phyloP scores from a whole-genome alignment of 306 rosid genomes.

The Gleditsia sinensis region DNA sequence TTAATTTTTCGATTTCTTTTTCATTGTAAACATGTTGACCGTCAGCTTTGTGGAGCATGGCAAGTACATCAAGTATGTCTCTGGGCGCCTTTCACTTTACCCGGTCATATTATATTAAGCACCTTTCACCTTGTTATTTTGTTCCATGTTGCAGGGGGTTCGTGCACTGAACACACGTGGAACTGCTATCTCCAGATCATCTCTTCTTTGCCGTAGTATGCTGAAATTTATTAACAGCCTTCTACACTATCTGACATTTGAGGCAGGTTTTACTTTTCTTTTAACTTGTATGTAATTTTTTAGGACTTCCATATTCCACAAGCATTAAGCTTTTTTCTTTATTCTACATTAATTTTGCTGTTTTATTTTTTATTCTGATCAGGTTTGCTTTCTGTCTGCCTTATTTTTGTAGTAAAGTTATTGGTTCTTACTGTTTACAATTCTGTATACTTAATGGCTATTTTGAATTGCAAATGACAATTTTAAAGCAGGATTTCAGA shows the following conservation, averaged over 20 bases:
- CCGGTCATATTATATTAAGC: slow-evolving; percentile 22
- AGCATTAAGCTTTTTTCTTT: neutral
- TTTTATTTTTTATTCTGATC: neutral
- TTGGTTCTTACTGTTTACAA: slow-evolving; percentile 17
- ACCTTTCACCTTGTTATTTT: slow-evolving; percentile 26
- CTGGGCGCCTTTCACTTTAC: slow-evolving; percentile 12
- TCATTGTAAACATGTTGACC: slow-evolving; percentile 93
- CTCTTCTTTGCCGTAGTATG: slow-evolving; percentile 94
- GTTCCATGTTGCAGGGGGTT: slow-evolving; percentile 66
- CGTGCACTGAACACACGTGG: slow-evolving; percentile 82
- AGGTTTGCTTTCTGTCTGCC: neutral
- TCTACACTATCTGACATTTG: slow-evolving; percentile 93
- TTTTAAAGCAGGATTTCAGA: neutral
- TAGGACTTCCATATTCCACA: neutral
- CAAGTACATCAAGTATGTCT: slow-evolving; percentile 89
- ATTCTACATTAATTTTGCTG: neutral
- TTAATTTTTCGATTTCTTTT: slow-evolving; percentile 89
- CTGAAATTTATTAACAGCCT: slow-evolving; percentile 94
- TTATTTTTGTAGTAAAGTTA: slow-evolving; percentile 21
- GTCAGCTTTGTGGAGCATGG: slow-evolving; percentile 98
- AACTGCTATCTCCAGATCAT: slow-evolving; percentile 89
- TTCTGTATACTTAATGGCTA: neutral
- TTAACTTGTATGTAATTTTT: slow-evolving; percentile 1
- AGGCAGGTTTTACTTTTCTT: slow-evolving; percentile 61
- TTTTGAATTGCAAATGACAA: slow-evolving; percentile 18